A percentile compares a stretch with the other conserved stretches of the same genome.
Evolutionary conservation across 108 stramenopile genomes (phyloP).

Genomic region (Cyclotella sp.): DNA sequence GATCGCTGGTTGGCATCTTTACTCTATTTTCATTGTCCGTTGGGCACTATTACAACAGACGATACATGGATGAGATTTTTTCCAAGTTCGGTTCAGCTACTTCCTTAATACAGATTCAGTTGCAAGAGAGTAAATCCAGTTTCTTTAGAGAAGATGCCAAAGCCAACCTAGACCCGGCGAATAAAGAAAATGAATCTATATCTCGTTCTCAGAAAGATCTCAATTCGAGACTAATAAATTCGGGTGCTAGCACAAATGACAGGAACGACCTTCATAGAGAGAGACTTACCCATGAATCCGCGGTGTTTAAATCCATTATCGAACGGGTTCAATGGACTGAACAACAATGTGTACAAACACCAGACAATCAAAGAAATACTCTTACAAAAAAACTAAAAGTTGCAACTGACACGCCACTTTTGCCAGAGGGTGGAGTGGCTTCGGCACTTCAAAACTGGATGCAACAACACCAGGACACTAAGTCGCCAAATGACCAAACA

Average conservation of each 20-base stretch:
- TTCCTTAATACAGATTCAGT: constrained; percentile 20
- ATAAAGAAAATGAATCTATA: background rate
- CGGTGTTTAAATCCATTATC: constrained; percentile 51
- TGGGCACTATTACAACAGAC: constrained; percentile 35
- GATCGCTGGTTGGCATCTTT: constrained; percentile 18
- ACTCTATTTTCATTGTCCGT: constrained; percentile 29
- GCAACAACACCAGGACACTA: background rate
- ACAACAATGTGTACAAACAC: constrained; percentile 35
- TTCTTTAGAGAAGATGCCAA: constrained; percentile 15
- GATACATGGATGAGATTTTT: constrained; percentile 28
- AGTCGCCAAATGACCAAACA: background rate
- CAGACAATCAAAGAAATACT: constrained; percentile 32
- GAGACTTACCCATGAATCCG: constrained; percentile 22
- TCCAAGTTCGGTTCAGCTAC: constrained; percentile 16
- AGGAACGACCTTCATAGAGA: background rate
- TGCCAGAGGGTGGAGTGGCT: constrained; percentile 53
- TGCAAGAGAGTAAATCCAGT: constrained; percentile 14
- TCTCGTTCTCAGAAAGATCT: background rate
- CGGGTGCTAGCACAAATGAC: background rate
- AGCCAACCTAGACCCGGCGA: background rate
- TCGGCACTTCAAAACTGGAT: constrained; percentile 45
- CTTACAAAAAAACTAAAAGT: constrained; percentile 23
- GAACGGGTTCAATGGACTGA: constrained; percentile 41
- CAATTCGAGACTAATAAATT: background rate
- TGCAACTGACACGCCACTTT: constrained; percentile 44